A percentile compares a stretch with the other conserved stretches of the same genome.
These are phyloP conservation scores for Fusarium decemcellulare DNA, from an alignment of 2,329 filamentous ascomycete genomes.

Conservation along the genomic window DNA sequence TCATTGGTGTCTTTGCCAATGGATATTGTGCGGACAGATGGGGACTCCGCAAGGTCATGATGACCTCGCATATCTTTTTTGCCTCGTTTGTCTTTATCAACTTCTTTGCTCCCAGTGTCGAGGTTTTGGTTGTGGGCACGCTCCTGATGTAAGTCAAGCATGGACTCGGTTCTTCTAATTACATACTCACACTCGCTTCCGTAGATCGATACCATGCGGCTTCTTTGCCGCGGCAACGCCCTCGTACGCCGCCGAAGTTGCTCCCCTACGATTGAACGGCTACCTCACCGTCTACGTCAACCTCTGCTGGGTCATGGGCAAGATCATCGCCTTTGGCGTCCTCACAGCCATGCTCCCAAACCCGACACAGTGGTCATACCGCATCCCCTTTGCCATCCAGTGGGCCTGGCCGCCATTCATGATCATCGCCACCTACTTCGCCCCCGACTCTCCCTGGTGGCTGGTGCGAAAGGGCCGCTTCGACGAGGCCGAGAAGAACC, in stretches of 20 bases:
- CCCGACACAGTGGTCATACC: slow-evolving; percentile 15
- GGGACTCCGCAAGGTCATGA: slow-evolving; percentile 63
- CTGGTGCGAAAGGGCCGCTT: not conserved
- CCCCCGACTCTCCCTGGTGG: slow-evolving; percentile 14
- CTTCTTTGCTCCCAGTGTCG: slow-evolving; percentile 38
- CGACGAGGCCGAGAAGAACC: slow-evolving; percentile 7
- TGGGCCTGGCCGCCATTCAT: slow-evolving; percentile 20
- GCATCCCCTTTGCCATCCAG: slow-evolving; percentile 13
- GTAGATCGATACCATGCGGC: not conserved
- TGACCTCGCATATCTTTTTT: slow-evolving; percentile 57
- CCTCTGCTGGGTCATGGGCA: not conserved
- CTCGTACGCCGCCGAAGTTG: not conserved
- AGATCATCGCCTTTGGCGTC: not conserved
- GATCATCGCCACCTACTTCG: slow-evolving; percentile 13
- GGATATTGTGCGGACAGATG: slow-evolving; percentile 33
- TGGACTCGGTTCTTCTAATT: too few relatives aligned
- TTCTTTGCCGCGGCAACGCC: not conserved
- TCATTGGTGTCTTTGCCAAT: slow-evolving; percentile 36
- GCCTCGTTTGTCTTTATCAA: slow-evolving; percentile 38
- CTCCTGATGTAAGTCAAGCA: not conserved
- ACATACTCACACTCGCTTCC: too few relatives aligned
- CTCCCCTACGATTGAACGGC: not conserved
- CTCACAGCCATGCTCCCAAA: not conserved
- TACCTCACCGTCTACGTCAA: slow-evolving; percentile 1
- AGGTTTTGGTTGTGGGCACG: slow-evolving; percentile 16